A percentile compares a stretch with the other conserved stretches of the same genome.
phyloP scores from a whole-genome alignment of 495 filamentous ascomycete genomes.

The Choiromyces venosus region DNA sequence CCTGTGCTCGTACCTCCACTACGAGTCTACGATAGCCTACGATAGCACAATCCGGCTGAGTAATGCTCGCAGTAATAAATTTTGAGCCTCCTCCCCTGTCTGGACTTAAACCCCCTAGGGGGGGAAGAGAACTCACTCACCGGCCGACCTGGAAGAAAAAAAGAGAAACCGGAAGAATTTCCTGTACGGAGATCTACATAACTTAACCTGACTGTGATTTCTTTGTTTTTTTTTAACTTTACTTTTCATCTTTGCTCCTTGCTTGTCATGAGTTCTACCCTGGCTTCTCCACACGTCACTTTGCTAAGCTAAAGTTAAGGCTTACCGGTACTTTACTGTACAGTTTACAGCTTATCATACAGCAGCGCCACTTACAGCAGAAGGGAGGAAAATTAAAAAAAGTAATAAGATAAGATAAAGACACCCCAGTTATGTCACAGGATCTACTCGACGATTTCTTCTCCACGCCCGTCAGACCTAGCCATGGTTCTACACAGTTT shows the following conservation, averaged over 20 bases:
- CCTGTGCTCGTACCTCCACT: not conserved
- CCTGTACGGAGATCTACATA: not conserved
- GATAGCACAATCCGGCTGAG: not conserved
- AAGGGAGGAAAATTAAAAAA: not conserved
- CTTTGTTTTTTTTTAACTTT: not conserved
- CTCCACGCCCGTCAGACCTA: conserved; percentile 10
- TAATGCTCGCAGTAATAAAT: not conserved
- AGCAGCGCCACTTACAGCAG: not conserved
- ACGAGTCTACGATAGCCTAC: too few species aligned
- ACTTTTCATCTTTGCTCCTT: not conserved
- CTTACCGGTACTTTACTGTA: not conserved
- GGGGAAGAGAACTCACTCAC: not conserved
- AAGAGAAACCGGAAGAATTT: not conserved
- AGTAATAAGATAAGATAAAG: conserved; percentile 4
- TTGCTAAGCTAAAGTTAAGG: not conserved
- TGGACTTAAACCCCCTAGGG: not conserved
- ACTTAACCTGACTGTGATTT: not conserved
- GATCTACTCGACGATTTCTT: conserved; percentile 40
- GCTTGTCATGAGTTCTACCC: not conserved
- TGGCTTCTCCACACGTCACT: not conserved
- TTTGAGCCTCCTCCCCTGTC: not conserved
- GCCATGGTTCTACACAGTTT: conserved; percentile 9
- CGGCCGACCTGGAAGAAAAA: not conserved
- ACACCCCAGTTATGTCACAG: conserved; percentile 34
- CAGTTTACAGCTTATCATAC: not conserved